Evolutionary conservation across 2,329 filamentous ascomycete species (phyloP), one percentile per base, ranked within the genome.

Genomic region (Alternaria angustiovoidea): DNA sequence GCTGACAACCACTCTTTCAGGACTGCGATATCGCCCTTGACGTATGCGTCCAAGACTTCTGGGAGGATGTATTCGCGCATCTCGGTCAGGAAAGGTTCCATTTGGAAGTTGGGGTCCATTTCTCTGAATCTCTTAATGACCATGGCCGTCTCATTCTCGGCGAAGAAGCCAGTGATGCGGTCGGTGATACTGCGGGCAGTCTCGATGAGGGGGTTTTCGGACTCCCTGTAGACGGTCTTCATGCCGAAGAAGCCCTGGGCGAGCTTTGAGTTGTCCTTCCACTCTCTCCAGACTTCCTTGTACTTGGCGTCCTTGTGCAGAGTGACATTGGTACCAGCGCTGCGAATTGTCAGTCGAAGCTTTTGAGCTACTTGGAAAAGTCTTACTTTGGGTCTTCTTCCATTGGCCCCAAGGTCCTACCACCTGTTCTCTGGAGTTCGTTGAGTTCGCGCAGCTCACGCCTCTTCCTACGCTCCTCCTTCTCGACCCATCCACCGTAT

Each of bases 221-320:
- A 98, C 81, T 99, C 95, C 68, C 96, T 91, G 82, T 98, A 98
- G 57, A 89, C 89, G 57, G 87, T 88, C 81, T 94, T 94, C 81
- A 97, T 88, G 75, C 85, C 88, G 81, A 97, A 97, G 63, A 97
- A 82, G 59, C 91, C 89, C 80, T 97, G 94, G 78, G 97, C 92
- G 60, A 97, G 81, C 70, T 91, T 93, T 80, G 90, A 97, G 66
- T 88, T 89, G 78, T 99, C 95, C 65, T 91, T 90, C 87, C 98
- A 99, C 52, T 95, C 91, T 72, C 90, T 88, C 95, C 95, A 99
- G n/a, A 93, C 93, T 79, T 98, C 94, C 81, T 97, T 97, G 93
- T 94, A 98, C 22, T 91, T 92, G 14, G 95, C 90, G 71, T 99
- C 95, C 81, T 99, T 99, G 85, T 99, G 95, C 0, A 99, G 79